Evolutionary conservation across 2,329 filamentous ascomycete genomes (phyloP), one percentile per base, ranked within the genome.

Genomic region (Colletotrichum filicis): DNA sequence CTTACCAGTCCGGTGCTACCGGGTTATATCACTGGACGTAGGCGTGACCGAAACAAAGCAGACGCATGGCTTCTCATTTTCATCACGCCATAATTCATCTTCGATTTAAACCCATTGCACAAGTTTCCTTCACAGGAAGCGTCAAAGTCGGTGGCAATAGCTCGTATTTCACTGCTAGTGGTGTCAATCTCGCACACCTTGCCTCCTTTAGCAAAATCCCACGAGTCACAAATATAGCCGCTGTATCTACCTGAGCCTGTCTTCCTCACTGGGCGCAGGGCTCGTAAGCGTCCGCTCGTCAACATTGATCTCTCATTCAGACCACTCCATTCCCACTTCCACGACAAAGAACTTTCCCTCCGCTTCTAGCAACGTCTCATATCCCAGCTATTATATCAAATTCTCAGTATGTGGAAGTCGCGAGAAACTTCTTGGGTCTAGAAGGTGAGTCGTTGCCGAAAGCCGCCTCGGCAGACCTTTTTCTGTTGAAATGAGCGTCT

Each of bases 211-310:
- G 16, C 1, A n/a, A 49, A 3, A 11, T n/a, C 3, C 1, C 19
- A n/a, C 19, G 19, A n/a, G 19, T 49, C 0, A 49, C 1, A 49
- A 1, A 2, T 0, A 2, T 0, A n/a, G 7, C 42, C 16, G 16
- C 3, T 49, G 16, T 49, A 49, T 8, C 42, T 49, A n/a, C n/a
- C n/a, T n/a, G n/a, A n/a, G n/a, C n/a, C n/a, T n/a, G n/a, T n/a
- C n/a, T n/a, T n/a, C n/a, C n/a, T n/a, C n/a, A n/a, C n/a, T n/a
- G n/a, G n/a, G n/a, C n/a, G n/a, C n/a, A n/a, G n/a, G n/a, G 19
- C 42, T n/a, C 42, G 42, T 42, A 42, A 2, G 19, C 5, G 42
- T 49, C 19, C 7, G 42, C 42, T 49, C 42, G 0, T n/a, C 19
- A 49, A 49, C 16, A n/a, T n/a, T 0, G 42, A 49, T 49, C 42